Evolutionary conservation across 2,329 filamentous ascomycete species (phyloP).

Genomic region (Macrophomina phaseolina): DNA sequence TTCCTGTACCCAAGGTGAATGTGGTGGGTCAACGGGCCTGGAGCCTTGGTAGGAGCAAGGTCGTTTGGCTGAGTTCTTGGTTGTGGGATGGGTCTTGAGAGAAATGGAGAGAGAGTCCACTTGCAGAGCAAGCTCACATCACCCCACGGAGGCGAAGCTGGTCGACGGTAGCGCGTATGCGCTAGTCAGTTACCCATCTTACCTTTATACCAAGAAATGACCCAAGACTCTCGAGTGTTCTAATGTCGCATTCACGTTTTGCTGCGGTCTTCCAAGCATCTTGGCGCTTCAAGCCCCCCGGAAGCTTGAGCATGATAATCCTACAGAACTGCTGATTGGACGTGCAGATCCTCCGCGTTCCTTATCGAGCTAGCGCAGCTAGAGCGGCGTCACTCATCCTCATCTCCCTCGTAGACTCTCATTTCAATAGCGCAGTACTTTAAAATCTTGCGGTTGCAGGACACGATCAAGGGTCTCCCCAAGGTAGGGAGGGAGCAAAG

Average conservation of each 20-base stretch:
- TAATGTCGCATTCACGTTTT: conserved; percentile 10
- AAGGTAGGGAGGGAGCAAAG: neutral
- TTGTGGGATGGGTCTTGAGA: too few species aligned
- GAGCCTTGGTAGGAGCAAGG: too few species aligned
- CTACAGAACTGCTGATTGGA: neutral
- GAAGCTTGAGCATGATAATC: conserved; percentile 4
- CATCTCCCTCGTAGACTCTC: neutral
- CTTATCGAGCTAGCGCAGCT: neutral
- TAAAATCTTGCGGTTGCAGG: neutral
- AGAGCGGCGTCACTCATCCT: neutral
- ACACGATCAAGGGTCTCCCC: neutral
- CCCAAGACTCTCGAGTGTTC: neutral
- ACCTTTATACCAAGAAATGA: neutral
- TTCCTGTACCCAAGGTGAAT: too few species aligned
- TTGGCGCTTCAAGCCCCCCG: conserved; percentile 1
- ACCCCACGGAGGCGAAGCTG: neutral
- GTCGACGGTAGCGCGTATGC: neutral
- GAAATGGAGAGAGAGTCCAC: too few species aligned
- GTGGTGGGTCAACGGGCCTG: too few species aligned
- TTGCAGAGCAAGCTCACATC: neutral
- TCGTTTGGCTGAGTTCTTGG: too few species aligned
- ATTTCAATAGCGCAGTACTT: neutral
- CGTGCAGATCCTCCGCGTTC: neutral
- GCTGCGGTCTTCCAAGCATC: conserved; percentile 4
- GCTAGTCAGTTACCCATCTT: neutral